Evolutionary conservation across 129 eudicot species (phyloP).

Genomic region (Pseudognaphalium luteoalbum): DNA sequence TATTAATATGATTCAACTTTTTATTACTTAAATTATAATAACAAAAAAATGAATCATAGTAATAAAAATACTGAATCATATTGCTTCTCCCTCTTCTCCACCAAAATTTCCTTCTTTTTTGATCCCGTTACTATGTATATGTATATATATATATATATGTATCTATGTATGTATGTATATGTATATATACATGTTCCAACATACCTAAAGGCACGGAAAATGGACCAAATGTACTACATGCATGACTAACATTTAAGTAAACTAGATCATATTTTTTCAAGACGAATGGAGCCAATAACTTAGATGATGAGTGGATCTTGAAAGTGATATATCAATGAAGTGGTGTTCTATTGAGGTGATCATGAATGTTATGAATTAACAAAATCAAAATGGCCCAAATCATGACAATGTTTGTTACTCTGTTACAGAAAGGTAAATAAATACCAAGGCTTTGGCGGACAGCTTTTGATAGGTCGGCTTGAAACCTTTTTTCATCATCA

Average conservation of each 20-base stretch:
- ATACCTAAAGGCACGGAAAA: constrained; percentile 1
- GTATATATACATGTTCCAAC: not conserved
- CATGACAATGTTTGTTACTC: not conserved
- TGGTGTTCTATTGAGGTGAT: not conserved
- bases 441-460: constrained; percentile 94
- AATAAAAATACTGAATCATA: too few relatives aligned
- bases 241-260: constrained; percentile 1
- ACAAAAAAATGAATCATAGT: too few relatives aligned
- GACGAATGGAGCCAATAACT: not conserved
- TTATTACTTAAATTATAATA: too few relatives aligned
- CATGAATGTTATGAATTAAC: not conserved
- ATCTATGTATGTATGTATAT: too few relatives aligned
- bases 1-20: too few relatives aligned
- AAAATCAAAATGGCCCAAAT: not conserved
- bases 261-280: not conserved
- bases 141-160: too few relatives aligned
- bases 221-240: constrained; percentile 9
- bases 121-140: too few relatives aligned
- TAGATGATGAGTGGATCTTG: not conserved
- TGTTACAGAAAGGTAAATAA: constrained; percentile 17
- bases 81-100: too few relatives aligned
- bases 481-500: constrained; percentile 89
- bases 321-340: not conserved
- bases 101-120: too few relatives aligned
- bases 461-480: constrained; percentile 92